Evolutionary conservation across 2,329 filamentous ascomycete genomes (phyloP).

Genomic region (Penicillium sp.): DNA sequence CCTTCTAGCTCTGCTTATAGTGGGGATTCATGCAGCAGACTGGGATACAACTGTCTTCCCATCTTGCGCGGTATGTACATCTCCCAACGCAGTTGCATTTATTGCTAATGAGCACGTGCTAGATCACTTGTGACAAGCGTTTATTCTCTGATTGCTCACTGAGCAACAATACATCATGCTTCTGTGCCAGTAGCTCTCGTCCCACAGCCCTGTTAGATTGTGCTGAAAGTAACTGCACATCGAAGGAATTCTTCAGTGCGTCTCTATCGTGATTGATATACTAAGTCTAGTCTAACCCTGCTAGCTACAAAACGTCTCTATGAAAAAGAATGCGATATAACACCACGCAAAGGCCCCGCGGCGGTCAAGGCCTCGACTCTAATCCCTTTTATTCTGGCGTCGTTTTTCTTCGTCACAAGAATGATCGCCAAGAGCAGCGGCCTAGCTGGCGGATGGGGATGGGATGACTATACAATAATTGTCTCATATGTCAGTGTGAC

Average conservation of each 20-base stretch:
- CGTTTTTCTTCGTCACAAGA: conserved; percentile 16
- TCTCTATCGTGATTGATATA: background rate
- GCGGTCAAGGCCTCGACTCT: conserved; percentile 6
- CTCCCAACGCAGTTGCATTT: too few relatives aligned
- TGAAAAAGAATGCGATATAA: conserved; percentile 15
- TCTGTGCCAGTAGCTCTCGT: conserved; percentile 8
- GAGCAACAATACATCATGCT: conserved; percentile 9
- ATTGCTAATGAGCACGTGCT: background rate
- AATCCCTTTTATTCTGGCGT: conserved; percentile 16
- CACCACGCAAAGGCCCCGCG: conserved; percentile 2
- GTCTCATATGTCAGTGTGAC: conserved; percentile 18
- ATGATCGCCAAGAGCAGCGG: conserved; percentile 14
- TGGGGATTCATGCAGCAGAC: background rate
- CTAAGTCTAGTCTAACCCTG: background rate
- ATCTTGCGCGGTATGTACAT: conserved; percentile 11
- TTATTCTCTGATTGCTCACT: conserved; percentile 14
- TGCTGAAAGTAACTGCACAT: conserved; percentile 11
- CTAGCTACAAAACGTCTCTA: conserved; percentile 14
- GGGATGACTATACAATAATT: conserved; percentile 23
- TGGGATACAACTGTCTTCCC: conserved; percentile 1
- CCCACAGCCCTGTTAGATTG: conserved; percentile 6
- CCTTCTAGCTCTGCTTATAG: conserved; percentile 7
- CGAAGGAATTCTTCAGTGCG: conserved; percentile 17
- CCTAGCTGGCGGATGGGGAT: conserved; percentile 21
- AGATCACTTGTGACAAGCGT: conserved; percentile 8